Conservation (phyloP, 148 eudicot genomes). For the Vaccinium myrtillus region DNA sequence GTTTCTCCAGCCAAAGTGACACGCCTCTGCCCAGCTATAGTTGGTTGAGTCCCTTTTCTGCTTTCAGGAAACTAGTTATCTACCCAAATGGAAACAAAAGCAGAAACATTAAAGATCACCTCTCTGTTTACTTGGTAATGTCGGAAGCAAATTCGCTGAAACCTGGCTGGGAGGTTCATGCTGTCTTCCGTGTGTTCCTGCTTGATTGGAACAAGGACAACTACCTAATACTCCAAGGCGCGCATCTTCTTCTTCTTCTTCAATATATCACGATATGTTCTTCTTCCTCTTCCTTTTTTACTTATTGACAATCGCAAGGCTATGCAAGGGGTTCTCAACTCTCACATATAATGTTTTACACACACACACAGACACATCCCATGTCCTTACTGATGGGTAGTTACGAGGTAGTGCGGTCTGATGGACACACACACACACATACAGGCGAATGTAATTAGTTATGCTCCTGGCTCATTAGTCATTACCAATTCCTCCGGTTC, state of each 20-base stretch:
- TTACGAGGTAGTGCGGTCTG: too few relatives aligned
- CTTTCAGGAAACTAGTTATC: constrained; percentile 11
- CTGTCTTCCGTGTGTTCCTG: not conserved
- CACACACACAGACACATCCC: too few relatives aligned
- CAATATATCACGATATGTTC: not conserved
- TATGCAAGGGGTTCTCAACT: not conserved
- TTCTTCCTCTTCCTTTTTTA: not conserved
- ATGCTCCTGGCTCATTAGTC: not conserved
- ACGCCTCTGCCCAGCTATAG: not conserved
- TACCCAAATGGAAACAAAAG: constrained; percentile 14
- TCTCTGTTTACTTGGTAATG: constrained; percentile 14
- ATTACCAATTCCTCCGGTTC: too few relatives aligned
- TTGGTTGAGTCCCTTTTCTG: not conserved
- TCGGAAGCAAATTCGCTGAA: not conserved
- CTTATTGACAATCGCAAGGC: not conserved
- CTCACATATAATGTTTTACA: not conserved
- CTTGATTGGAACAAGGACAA: constrained; percentile 5
- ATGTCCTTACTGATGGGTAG: too few relatives aligned
- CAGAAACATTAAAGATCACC: not conserved
- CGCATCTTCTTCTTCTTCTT: not conserved
- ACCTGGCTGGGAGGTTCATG: constrained; percentile 9
- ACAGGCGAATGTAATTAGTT: too few relatives aligned
- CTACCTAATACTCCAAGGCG: not conserved
- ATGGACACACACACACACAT: too few relatives aligned
- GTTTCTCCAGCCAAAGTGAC: not conserved